Base-by-base conservation (phyloP, 345 rosid genomes). In the Ceriops tagal region DNA sequence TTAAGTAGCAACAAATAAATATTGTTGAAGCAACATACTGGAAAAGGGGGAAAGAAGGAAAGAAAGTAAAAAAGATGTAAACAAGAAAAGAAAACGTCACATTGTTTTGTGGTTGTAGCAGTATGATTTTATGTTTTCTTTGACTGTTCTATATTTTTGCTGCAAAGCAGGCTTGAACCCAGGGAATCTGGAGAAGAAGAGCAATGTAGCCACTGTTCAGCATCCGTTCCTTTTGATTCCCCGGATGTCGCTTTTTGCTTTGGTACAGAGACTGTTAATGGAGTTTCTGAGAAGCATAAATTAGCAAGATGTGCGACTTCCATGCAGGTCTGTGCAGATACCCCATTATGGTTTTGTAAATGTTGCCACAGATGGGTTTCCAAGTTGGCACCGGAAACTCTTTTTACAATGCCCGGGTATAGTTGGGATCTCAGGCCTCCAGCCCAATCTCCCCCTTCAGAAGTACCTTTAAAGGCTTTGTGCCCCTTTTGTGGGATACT, bases 401-500 rank as follows among this genome's bases (percentile, higher is more conserved):
- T 86, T 34, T 95, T 86, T 55, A 65, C 65, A 53, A 69, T 90
- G 86, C 72, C 85, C 5, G 62, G 79, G 18, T 81, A 69, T 78
- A 88, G 88, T 16, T 34, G n/a, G 37, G 86, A 87, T 72, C 75
- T 72, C 64, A 75, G 70, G 27, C 76, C 78, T 21, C 76, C 24
- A 82, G 79, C 47, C 8, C 52, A 75, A 58, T 51, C 47, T 64
- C 22, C 56, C 47, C 3, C 22, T 2, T 2, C 18, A 37, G 77
- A 28, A 46, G 58, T n/a, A 66, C 35, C 26, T 26, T n/a, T 83
- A 21, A 88, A 79, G 82, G 90, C 97, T 0, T 61, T 84, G 58
- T 91, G 97, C 58, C 89, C 89, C 74, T 80, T 85, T 58, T 92
- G 97, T 72, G 96, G 96, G 72, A 72, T 92, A 68, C 83, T 83